Conservation (phyloP, 2,329 filamentous ascomycete genomes). For the Delphinella strobiligena region DNA sequence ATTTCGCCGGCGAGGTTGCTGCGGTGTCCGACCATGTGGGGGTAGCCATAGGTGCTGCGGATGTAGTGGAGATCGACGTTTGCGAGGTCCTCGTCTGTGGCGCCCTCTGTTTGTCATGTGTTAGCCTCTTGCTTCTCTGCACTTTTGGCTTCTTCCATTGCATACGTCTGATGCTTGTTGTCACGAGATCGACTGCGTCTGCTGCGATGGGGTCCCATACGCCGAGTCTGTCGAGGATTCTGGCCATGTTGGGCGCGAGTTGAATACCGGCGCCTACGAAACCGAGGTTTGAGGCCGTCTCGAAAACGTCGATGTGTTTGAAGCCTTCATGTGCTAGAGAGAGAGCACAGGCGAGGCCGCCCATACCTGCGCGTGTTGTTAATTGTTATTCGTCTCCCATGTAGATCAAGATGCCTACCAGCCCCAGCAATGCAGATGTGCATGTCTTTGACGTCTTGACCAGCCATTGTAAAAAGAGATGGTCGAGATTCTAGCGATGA, state of each 20-base stretch:
- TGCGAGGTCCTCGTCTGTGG: slow-evolving; percentile 55
- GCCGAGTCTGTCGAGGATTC: slow-evolving; percentile 60
- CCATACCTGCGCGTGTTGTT: slow-evolving; percentile 50
- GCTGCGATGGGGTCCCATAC: slow-evolving; percentile 60
- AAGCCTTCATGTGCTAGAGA: slow-evolving; percentile 68
- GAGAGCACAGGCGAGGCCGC: slow-evolving; percentile 59
- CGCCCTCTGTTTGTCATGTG: slow-evolving; percentile 40
- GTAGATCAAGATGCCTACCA: slow-evolving; percentile 11
- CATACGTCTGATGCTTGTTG: slow-evolving; percentile 59
- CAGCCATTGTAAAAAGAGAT: slow-evolving; percentile 14
- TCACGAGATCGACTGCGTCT: slow-evolving; percentile 58
- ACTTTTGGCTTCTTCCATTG: too few species aligned
- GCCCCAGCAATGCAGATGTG: slow-evolving; percentile 23
- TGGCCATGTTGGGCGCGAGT: slow-evolving; percentile 69
- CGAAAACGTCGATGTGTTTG: slow-evolving; percentile 59
- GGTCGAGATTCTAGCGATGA: not conserved
- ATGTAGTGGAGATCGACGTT: slow-evolving; percentile 61
- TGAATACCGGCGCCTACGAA: slow-evolving; percentile 82
- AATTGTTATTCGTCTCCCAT: not conserved
- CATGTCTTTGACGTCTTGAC: slow-evolving; percentile 19
- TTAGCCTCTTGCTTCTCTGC: not conserved
- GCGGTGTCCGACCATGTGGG: slow-evolving; percentile 71
- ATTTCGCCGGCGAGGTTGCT: slow-evolving; percentile 57
- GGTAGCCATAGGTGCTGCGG: slow-evolving; percentile 55
- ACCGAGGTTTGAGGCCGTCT: slow-evolving; percentile 59